Evolutionary conservation across 768 basidiomycete genomes (phyloP).

Genomic region (Lentinula aciculospora): DNA sequence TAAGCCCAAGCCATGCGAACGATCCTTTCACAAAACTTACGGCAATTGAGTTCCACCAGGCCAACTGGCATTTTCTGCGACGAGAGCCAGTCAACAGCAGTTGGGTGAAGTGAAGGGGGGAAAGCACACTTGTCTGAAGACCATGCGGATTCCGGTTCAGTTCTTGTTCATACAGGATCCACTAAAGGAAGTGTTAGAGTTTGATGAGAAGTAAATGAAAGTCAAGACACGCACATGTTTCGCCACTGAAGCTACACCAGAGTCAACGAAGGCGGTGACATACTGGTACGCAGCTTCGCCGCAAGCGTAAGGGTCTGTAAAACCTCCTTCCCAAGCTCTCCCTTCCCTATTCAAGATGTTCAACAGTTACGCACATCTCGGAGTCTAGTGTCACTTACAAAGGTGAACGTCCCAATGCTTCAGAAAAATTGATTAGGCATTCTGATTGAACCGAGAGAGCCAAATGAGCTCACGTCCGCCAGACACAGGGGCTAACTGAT

Average conservation of each 20-base stretch:
- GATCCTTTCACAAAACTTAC: neutral
- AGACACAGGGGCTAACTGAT: slow-evolving; percentile 19
- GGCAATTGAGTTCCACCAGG: neutral
- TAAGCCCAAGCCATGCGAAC: slow-evolving; percentile 6
- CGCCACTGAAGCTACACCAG: slow-evolving; percentile 32
- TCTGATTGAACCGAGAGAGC: neutral
- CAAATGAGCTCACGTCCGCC: slow-evolving; percentile 13
- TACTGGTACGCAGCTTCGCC: slow-evolving; percentile 35
- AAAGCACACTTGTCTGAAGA: neutral
- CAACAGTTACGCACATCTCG: neutral
- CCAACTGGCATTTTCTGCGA: neutral
- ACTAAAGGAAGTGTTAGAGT: neutral
- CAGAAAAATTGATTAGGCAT: neutral
- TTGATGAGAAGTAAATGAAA: too few species aligned
- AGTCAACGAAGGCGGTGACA: slow-evolving; percentile 31
- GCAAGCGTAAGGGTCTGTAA: slow-evolving; percentile 18
- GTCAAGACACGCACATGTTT: slow-evolving; percentile 22
- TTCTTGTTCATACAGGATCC: slow-evolving; percentile 19
- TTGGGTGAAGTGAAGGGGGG: too few species aligned
- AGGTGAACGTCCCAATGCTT: neutral
- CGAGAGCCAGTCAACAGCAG: neutral
- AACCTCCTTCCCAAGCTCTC: slow-evolving; percentile 27
- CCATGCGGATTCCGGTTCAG: slow-evolving; percentile 12
- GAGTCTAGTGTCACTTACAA: neutral
- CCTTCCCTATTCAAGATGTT: neutral